Evolutionary conservation across 768 basidiomycete genomes (phyloP).

Genomic region (Suillus tomentosus): DNA sequence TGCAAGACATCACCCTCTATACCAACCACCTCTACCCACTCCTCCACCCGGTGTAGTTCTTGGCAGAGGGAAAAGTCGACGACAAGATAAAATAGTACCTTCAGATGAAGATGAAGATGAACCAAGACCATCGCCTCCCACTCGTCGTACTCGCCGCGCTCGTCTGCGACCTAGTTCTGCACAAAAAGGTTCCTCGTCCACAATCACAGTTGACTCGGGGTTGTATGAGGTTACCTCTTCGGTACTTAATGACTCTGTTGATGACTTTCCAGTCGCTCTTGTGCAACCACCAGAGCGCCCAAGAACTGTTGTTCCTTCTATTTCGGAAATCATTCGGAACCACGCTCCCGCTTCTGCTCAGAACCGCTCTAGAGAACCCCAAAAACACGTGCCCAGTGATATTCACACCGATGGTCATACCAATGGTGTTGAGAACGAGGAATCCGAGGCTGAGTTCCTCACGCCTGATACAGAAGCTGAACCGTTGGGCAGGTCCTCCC

Average conservation of each 20-base stretch:
- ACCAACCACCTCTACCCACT: conserved; percentile 80
- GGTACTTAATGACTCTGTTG: conserved; percentile 14
- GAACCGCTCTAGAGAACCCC: conserved; percentile 48
- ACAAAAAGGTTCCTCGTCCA: conserved; percentile 30
- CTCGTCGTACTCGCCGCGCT: conserved; percentile 16
- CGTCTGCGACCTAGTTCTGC: conserved; percentile 25
- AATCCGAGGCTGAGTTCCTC: conserved; percentile 50
- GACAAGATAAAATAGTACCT: conserved; percentile 29
- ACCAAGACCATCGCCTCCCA: conserved; percentile 19
- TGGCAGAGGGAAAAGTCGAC: conserved; percentile 45
- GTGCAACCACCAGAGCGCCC: conserved; percentile 30
- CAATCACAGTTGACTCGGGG: conserved; percentile 30
- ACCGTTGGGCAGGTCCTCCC: conserved; percentile 75
- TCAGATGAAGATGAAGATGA: conserved; percentile 59
- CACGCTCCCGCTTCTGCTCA: conserved; percentile 66
- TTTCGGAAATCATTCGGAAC: conserved; percentile 84
- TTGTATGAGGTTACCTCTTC: conserved; percentile 21
- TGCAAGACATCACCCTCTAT: conserved; percentile 69
- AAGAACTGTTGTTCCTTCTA: conserved; percentile 71
- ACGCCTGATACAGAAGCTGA: conserved; percentile 62
- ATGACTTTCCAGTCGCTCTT: conserved; percentile 15
- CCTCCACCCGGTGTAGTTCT: conserved; percentile 81
- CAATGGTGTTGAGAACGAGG: conserved; percentile 52
- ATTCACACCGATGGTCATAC: conserved; percentile 49
- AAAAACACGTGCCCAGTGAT: conserved; percentile 49